These are phyloP conservation scores for Russula sp. DNA, from an alignment of 768 basidiomycete species.

Conservation along the genomic window DNA sequence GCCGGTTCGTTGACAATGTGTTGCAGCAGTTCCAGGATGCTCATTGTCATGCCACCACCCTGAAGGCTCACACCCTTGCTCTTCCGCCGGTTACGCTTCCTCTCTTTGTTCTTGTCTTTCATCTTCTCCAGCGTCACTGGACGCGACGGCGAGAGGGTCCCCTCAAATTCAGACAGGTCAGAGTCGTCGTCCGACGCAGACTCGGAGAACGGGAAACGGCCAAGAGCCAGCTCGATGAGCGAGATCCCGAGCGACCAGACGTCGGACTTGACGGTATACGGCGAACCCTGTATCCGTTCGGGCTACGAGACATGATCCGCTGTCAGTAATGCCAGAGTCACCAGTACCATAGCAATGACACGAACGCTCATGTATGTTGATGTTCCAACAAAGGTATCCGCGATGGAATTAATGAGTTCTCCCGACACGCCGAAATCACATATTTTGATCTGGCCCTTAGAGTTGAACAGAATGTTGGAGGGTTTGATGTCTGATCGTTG, in stretches of 20 bases:
- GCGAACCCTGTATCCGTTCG: constrained; percentile 97
- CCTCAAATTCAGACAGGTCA: constrained; percentile 72
- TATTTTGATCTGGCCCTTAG: constrained; percentile 93
- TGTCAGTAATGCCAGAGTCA: constrained; percentile 19
- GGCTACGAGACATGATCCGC: constrained; percentile 50
- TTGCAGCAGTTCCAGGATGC: constrained; percentile 91
- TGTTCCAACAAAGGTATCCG: constrained; percentile 98
- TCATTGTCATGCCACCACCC: constrained; percentile 97
- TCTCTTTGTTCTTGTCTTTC: constrained; percentile 37
- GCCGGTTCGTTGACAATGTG: constrained; percentile 99
- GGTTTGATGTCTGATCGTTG: constrained; percentile 86
- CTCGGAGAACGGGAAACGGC: constrained; percentile 94
- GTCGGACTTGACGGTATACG: constrained; percentile 98
- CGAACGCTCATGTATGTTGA: constrained; percentile 99
- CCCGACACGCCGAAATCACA: constrained; percentile 99
- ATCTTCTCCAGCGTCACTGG: constrained; percentile 43
- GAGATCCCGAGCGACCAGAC: constrained; percentile 99
- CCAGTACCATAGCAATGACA: constrained; percentile 24
- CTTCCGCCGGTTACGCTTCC: constrained; percentile 78
- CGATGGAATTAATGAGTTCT: constrained; percentile 97
- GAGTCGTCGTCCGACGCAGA: constrained; percentile 64
- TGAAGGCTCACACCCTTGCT: constrained; percentile 90
- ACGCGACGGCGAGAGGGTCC: constrained; percentile 69
- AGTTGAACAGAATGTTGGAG: constrained; percentile 94
- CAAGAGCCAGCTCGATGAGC: constrained; percentile 92